Percentiles rank a stretch among this genome's conserved stretches.
Evolutionary conservation across 148 eudicot genomes (phyloP).

Genomic region (Tetragonia tetragonoides): DNA sequence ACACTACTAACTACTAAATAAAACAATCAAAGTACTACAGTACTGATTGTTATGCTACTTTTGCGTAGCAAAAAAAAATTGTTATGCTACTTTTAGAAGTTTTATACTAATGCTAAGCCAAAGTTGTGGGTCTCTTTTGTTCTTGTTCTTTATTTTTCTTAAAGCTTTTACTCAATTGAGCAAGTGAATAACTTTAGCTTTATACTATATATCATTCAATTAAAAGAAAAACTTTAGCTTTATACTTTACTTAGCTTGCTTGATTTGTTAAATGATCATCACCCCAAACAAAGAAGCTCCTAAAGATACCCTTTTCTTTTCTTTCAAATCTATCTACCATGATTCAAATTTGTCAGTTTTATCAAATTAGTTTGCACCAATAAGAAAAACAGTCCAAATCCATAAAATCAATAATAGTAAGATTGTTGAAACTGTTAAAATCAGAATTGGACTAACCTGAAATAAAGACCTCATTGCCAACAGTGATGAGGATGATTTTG

Average conservation of each 20-base stretch:
- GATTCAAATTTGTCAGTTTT: background rate
- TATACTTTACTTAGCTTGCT: constrained; percentile 13
- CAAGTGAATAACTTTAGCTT: background rate
- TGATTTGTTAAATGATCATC: background rate
- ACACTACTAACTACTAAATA: too few relatives aligned
- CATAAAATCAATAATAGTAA: too few relatives aligned
- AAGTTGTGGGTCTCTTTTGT: constrained; percentile 10
- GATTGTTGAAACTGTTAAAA: too few relatives aligned
- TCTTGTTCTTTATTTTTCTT: background rate
- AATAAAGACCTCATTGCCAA: constrained; percentile 79
- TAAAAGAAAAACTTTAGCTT: constrained; percentile 13
- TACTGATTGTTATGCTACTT: background rate
- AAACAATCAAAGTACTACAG: too few relatives aligned
- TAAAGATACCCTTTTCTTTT: background rate
- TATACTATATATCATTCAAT: too few relatives aligned
- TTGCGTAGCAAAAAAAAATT: too few relatives aligned
- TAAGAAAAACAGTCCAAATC: too few relatives aligned
- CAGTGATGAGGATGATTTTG: constrained; percentile 61
- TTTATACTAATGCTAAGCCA: constrained; percentile 3
- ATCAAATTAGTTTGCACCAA: too few relatives aligned
- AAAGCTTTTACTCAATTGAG: constrained; percentile 13
- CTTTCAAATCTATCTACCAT: background rate
- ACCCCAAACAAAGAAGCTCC: background rate
- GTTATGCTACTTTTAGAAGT: background rate
- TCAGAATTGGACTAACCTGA: constrained; percentile 27